Percentiles rank a stretch among this genome's conserved stretches.
Evolutionary conservation across 2,329 filamentous ascomycete species (phyloP).

Genomic region (Fusarium sp.): DNA sequence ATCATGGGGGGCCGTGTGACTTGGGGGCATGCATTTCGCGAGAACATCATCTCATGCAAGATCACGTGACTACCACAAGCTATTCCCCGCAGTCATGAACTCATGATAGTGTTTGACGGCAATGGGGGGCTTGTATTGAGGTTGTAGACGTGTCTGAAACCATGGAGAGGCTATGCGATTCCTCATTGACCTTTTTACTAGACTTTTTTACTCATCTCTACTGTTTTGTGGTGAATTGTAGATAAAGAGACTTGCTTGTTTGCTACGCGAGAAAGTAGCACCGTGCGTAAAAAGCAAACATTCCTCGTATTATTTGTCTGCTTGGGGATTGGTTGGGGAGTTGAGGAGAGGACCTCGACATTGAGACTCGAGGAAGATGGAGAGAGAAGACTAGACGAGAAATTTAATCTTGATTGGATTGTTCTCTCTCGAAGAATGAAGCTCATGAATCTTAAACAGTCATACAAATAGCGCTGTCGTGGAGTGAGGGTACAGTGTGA

Average conservation of each 20-base stretch:
- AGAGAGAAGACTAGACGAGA: neutral
- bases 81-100: conserved; percentile 46
- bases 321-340: neutral
- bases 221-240: conserved; percentile 1
- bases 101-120: conserved; percentile 40
- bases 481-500: neutral
- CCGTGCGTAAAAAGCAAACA: conserved; percentile 38
- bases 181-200: neutral
- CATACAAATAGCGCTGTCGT: neutral
- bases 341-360: neutral
- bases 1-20: conserved; percentile 41
- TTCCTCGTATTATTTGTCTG: conserved; percentile 15
- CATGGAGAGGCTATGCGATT: neutral
- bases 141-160: conserved; percentile 1
- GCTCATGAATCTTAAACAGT: neutral
- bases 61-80: conserved; percentile 38
- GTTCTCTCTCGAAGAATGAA: too few relatives aligned
- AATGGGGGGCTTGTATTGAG: neutral
- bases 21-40: conserved; percentile 5
- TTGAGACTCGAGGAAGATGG: neutral
- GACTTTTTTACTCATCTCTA: neutral
- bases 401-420: neutral
- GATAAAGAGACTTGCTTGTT: neutral
- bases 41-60: conserved; percentile 36
- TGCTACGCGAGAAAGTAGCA: conserved; percentile 29